Evolutionary conservation across 768 basidiomycete species (phyloP), one percentile per base, ranked within the genome.

Genomic region (Neoboletus magnificus): DNA sequence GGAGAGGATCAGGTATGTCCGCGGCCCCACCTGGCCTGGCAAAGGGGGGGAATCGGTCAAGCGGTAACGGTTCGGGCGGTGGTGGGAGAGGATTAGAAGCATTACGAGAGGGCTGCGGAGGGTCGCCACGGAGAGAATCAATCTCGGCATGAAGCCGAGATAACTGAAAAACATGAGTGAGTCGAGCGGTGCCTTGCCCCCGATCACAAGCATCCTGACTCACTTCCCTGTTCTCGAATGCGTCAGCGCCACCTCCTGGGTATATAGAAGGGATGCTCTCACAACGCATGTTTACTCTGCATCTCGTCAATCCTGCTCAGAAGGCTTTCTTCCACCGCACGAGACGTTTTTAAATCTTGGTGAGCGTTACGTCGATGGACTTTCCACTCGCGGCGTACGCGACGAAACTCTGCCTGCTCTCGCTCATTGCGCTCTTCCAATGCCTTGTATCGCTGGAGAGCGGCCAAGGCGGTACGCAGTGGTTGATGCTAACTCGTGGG

Each of bases 11-110:
- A 2, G 54, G 11, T 1, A 57, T 46, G 27, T 67, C 65, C 40
- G 53, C 54, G 48, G 57, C 46, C 7, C 65, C 68, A 16, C 64
- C 68, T 10, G 72, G 66, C 56, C 75, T 73, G 18, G 73, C 70
- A 49, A 79, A 76, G 12, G 73, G 48, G 12, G 79, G 77, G 20
- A 80, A 70, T 39, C 73, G 71, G 25, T 79, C 77, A 11, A 77
- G 67, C 10, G 79, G 73, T 8, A 83, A 66, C 3, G 81, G 82
- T 52, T 79, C 76, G 13, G 83, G 83, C n/a, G 83, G 83, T 40
- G 72, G 66, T 23, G 83, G 83, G 20, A 85, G 75, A 5, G 83
- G 83, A 61, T 83, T 83, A 36, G 66, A 64, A 48, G 64, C 62
- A 55, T 73, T 69, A 48, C 61, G 71, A 60, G 62, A 70, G 41